Evolutionary conservation across 2,329 filamentous ascomycete species (phyloP).

Genomic region (Acephala macrosclerotiorum): DNA sequence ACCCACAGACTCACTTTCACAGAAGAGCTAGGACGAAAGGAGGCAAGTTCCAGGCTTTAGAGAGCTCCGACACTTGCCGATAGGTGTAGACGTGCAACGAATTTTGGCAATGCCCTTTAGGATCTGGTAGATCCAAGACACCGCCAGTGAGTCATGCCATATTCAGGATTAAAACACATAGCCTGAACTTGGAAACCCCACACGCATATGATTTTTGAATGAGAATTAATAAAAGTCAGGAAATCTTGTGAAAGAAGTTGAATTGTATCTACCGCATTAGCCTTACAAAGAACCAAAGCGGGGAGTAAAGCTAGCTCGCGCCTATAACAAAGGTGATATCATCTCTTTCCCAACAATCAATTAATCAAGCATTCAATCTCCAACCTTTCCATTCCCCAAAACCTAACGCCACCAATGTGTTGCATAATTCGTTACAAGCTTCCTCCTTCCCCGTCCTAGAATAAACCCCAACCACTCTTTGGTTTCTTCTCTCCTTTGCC

Average conservation of each 20-base stretch:
- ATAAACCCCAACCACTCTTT: constrained; percentile 37
- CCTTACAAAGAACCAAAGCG: neutral
- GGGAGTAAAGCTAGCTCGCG: constrained; percentile 5
- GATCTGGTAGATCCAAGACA: no score
- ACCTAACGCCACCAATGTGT: constrained; percentile 6
- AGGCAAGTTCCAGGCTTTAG: no score
- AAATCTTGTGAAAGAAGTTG: neutral
- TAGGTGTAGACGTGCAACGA: no score
- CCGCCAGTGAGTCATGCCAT: no score
- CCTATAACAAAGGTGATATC: constrained; percentile 20
- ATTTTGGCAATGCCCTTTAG: no score
- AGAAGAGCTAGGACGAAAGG: no score
- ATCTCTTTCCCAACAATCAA: neutral
- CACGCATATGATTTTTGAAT: no score
- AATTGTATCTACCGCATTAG: neutral
- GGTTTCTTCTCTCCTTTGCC: constrained; percentile 26
- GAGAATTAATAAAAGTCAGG: no score
- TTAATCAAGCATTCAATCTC: neutral
- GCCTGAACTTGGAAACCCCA: no score
- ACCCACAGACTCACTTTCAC: no score
- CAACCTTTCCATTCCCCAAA: neutral
- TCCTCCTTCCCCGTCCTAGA: constrained; percentile 27
- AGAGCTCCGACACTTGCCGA: no score
- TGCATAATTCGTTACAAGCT: constrained; percentile 13
- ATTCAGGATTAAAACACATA: no score